Base-by-base conservation (phyloP, 805 yeast genomes). In the Kodamaea jinghongensis region DNA sequence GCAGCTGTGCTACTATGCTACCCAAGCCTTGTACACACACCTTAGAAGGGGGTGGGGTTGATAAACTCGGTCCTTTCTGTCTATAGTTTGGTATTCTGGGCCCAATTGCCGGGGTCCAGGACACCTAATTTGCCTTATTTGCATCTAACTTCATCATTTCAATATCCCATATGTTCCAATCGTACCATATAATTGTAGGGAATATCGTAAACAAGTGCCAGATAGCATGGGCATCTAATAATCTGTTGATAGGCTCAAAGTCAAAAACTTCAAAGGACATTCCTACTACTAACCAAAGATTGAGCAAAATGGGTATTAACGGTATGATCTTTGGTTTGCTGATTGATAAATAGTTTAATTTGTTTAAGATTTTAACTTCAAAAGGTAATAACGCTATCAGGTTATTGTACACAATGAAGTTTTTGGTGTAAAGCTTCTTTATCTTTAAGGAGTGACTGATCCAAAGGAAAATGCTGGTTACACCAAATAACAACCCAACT, bases 121-220 rank as follows among this genome's bases (percentile, higher is more conserved):
- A 8, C 23, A 20, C 23, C 28, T 37, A 43, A 34, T 25, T 36
- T 7, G 30, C 12, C 35, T 42, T 42, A 28, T 27, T 34, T 17
- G 23, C 29, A 15, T 36, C 39, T 4, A 43, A 14, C 29, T 43
- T 46, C 28, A 41, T 45, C 45, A 63, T 40, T 43, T 70, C 75
- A 28, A 69, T 42, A 38, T 70, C 74, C 75, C 75, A 70, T 13
- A 69, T 56, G 39, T 64, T 66, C 75, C 75, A 84, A 30, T 75
- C 76, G 58, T 84, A 90, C 78, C 95, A 78, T 45, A 76, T 74
- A 42, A 77, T 64, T 0, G 91, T 79, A 0, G 98, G 98, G 54
- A 87, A 59, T 2, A 90, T 80, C 0, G 99, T 93, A 14, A 86
- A 77, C 17, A 85, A 71, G 58, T 93, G 99, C 99, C 99, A 93